Percentiles rank a stretch among this genome's conserved stretches.
phyloP scores from a whole-genome alignment of 2,329 filamentous ascomycete genomes.

The Colletotrichum tropicale region DNA sequence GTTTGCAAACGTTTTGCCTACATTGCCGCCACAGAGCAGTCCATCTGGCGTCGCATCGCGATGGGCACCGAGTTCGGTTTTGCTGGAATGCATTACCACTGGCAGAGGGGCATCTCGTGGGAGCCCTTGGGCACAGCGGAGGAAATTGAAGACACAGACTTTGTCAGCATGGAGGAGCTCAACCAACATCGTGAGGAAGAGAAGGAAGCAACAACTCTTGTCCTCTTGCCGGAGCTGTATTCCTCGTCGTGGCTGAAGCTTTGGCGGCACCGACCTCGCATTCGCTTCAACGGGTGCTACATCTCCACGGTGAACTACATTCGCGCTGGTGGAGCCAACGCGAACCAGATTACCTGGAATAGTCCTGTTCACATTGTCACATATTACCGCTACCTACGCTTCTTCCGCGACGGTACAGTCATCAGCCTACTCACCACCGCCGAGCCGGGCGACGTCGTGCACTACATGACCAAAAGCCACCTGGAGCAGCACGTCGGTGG shows the following conservation, averaged over 20 bases:
- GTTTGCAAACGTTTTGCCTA: constrained; percentile 91
- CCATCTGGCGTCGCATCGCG: constrained; percentile 82
- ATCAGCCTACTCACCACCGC: constrained; percentile 81
- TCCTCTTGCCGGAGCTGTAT: constrained; percentile 51
- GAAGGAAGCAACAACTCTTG: constrained; percentile 39
- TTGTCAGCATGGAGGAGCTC: constrained; percentile 42
- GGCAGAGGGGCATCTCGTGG: constrained; percentile 65
- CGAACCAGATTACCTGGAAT: constrained; percentile 75
- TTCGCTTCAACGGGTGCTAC: constrained; percentile 95
- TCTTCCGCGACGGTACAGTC: constrained; percentile 87
- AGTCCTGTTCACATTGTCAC: constrained; percentile 93
- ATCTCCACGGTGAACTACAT: constrained; percentile 97
- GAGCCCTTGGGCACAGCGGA: constrained; percentile 48
- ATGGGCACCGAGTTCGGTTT: constrained; percentile 78
- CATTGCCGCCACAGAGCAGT: constrained; percentile 81
- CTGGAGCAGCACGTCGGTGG: constrained; percentile 50
- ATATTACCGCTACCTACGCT: constrained; percentile 93
- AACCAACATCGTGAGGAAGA: constrained; percentile 34
- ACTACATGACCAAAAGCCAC: constrained; percentile 77
- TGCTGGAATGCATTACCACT: constrained; percentile 81
- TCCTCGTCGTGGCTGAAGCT: constrained; percentile 66
- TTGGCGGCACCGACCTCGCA: constrained; percentile 81
- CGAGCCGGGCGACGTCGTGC: constrained; percentile 87
- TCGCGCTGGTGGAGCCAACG: constrained; percentile 76
- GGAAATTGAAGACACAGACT: constrained; percentile 31